Conservation (phyloP, 2,329 filamentous ascomycete species). For the Calycina herbarum region DNA sequence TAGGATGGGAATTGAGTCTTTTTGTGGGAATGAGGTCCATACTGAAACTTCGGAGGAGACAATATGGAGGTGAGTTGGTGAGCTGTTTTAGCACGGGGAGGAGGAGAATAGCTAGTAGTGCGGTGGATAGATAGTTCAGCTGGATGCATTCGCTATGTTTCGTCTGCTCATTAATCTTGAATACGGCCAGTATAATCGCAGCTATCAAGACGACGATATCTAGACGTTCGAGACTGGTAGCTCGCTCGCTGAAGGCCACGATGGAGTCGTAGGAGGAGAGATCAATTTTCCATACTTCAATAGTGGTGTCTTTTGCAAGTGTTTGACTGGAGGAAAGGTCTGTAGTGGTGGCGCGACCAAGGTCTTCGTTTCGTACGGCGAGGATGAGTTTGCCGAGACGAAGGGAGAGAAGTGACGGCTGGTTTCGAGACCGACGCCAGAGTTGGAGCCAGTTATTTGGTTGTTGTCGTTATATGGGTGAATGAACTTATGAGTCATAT, state of each 20-base stretch:
- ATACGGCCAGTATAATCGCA: conserved; percentile 33
- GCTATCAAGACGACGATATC: conserved; percentile 50
- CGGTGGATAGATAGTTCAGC: not conserved
- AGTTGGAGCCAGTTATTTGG: too few species aligned
- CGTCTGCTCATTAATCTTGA: not conserved
- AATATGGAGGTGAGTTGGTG: not conserved
- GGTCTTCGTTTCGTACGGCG: conserved; percentile 45
- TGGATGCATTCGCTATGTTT: not conserved
- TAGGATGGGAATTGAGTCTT: not conserved
- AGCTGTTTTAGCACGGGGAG: not conserved
- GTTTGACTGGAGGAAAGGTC: conserved; percentile 31
- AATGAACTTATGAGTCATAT: too few species aligned
- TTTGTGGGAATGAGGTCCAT: not conserved
- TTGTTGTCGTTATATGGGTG: too few species aligned
- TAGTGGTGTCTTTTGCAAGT: conserved; percentile 36
- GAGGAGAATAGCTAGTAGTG: not conserved
- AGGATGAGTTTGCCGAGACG: conserved; percentile 47
- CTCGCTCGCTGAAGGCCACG: conserved; percentile 42
- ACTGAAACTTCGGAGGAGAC: not conserved
- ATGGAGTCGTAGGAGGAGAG: conserved; percentile 49
- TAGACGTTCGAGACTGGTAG: conserved; percentile 40
- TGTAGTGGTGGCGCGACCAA: conserved; percentile 44
- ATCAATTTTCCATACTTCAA: conserved; percentile 54
- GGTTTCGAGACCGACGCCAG: conserved; percentile 44
- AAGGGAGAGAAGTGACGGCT: conserved; percentile 43